Percentiles rank a stretch among this genome's conserved stretches.
These are phyloP conservation scores for Amanita muscaria DNA, from an alignment of 768 basidiomycete species.

Conservation along the genomic window DNA sequence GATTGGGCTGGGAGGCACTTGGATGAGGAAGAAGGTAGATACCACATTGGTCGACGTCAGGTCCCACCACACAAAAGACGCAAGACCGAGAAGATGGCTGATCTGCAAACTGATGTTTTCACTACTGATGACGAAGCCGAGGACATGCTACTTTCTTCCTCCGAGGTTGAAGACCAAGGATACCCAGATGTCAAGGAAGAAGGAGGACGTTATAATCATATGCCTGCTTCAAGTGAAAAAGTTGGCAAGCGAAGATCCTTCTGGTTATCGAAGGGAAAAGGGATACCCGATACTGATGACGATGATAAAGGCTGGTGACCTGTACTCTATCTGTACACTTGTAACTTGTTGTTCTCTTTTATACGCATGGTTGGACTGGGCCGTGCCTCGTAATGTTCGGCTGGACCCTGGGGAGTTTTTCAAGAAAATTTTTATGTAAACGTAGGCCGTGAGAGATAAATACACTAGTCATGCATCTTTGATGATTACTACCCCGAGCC, in stretches of 20 bases:
- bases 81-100: constrained; percentile 30
- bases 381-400: too few species aligned
- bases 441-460: too few species aligned
- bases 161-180: constrained; percentile 17
- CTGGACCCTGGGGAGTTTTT: too few species aligned
- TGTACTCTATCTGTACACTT: neutral
- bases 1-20: constrained; percentile 10
- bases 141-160: constrained; percentile 7
- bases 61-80: constrained; percentile 37
- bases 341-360: neutral
- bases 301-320: constrained; percentile 12
- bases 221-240: constrained; percentile 13
- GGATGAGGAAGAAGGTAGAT: constrained; percentile 50
- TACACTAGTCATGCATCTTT: too few species aligned
- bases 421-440: too few species aligned
- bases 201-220: neutral
- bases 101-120: constrained; percentile 38
- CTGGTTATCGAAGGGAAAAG: constrained; percentile 50
- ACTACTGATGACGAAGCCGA: constrained; percentile 41
- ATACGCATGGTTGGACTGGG: too few species aligned
- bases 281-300: constrained; percentile 22
- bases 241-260: constrained; percentile 38
- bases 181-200: constrained; percentile 11
- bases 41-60: constrained; percentile 37
- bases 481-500: too few species aligned